Evolutionary conservation across 2,329 filamentous ascomycete genomes (phyloP).

Genomic region (Fusarium globosum): DNA sequence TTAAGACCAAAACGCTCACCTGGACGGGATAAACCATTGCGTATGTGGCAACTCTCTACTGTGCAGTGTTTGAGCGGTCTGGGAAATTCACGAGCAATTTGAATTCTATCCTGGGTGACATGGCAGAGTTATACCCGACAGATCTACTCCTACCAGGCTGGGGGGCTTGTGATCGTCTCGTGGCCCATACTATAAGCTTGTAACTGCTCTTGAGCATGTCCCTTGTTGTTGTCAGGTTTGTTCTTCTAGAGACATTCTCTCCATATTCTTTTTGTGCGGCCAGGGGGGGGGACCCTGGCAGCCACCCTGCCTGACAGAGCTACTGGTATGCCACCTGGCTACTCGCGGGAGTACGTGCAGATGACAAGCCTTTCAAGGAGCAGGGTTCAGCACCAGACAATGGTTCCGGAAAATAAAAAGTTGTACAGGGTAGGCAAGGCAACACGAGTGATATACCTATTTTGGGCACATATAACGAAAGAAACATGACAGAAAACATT

Average conservation of each 20-base stretch:
- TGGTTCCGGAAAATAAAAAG: not conserved
- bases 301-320: conserved; percentile 13
- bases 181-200: conserved; percentile 26
- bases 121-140: not conserved
- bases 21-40: not conserved
- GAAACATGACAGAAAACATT: not conserved
- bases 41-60: not conserved
- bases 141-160: not conserved
- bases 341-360: conserved; percentile 34
- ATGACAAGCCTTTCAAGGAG: conserved; percentile 22
- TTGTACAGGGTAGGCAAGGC: not conserved
- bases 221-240: conserved; percentile 16
- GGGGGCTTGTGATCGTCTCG: conserved; percentile 6
- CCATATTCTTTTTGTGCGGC: conserved; percentile 15
- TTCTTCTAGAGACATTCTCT: conserved; percentile 35
- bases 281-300: conserved; percentile 10
- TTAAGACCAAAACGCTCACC: not conserved
- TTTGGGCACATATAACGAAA: not conserved
- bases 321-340: conserved; percentile 16
- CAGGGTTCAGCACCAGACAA: not conserved
- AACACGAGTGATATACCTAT: not conserved
- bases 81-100: not conserved
- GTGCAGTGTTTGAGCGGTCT: not conserved
- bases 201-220: conserved; percentile 4
- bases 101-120: not conserved